These are phyloP conservation scores for Rosa multiflora DNA, from an alignment of 306 rosid species.

Conservation along the genomic window DNA sequence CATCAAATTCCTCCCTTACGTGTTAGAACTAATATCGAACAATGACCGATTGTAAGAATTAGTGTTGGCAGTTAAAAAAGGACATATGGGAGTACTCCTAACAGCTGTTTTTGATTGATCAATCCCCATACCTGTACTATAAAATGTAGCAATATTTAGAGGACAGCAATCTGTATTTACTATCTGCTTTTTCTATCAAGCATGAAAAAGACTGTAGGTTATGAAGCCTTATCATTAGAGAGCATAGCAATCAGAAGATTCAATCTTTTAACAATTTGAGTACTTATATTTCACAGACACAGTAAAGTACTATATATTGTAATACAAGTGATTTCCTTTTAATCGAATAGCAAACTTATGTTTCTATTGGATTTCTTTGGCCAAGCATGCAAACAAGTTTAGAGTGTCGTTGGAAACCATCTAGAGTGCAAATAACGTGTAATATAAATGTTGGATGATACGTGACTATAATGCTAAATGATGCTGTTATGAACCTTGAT, in stretches of 20 bases:
- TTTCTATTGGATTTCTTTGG: constrained; percentile 3
- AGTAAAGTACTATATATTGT: not conserved
- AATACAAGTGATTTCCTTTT: not conserved
- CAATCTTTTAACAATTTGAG: not conserved
- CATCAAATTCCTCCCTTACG: not conserved
- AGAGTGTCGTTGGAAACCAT: not conserved
- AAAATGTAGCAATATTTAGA: not conserved
- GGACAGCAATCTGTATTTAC: not conserved
- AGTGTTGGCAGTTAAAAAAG: not conserved
- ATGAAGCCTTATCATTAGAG: not conserved
- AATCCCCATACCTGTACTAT: not conserved
- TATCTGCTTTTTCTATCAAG: not conserved
- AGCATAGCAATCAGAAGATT: not conserved
- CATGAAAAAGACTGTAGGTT: not conserved
- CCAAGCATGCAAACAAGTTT: not conserved
- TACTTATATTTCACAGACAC: not conserved
- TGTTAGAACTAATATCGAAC: not conserved
- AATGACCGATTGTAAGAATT: not conserved
- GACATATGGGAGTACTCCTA: not conserved
- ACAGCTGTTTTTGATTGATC: not conserved
- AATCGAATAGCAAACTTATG: not conserved
- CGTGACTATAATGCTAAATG: not conserved
- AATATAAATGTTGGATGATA: not conserved
- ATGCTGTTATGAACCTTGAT: not conserved
- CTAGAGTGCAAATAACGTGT: not conserved